Evolutionary conservation across 164 flowering plant genomes (phyloP).

Genomic region (Paratinospora sagittata): DNA sequence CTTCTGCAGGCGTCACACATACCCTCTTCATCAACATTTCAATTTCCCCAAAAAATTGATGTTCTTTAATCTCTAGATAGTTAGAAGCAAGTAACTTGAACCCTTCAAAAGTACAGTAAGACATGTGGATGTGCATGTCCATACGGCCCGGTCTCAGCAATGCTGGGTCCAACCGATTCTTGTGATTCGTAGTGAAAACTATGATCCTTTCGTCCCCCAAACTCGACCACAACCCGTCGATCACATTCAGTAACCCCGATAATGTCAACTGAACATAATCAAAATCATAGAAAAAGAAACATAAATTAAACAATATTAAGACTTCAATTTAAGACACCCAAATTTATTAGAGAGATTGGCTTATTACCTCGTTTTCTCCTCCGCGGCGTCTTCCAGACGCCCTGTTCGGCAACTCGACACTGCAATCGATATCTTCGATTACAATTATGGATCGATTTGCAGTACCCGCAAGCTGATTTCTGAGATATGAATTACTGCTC

Average conservation of each 20-base stretch:
- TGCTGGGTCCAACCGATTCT: conserved; percentile 56
- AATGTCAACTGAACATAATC: conserved; percentile 2
- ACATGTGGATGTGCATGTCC: conserved; percentile 12
- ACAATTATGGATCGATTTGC: conserved; percentile 48
- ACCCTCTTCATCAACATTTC: conserved; percentile 19
- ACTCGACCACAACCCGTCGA: conserved; percentile 38
- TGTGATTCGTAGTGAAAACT: conserved; percentile 10
- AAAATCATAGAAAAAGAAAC: not conserved
- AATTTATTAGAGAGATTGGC: too few species aligned
- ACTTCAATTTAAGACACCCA: not conserved
- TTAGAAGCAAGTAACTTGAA: conserved; percentile 14
- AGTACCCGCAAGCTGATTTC: conserved; percentile 39
- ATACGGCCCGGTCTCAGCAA: conserved; percentile 3
- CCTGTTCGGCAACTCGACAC: not conserved
- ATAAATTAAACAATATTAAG: not conserved
- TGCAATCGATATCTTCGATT: conserved; percentile 60
- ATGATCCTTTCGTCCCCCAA: conserved; percentile 11
- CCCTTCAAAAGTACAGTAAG: conserved; percentile 12
- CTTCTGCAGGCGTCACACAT: conserved; percentile 51
- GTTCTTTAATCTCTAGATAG: conserved; percentile 13
- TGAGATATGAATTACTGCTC: conserved; percentile 40
- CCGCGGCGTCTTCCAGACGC: not conserved
- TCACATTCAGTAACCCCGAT: conserved; percentile 24
- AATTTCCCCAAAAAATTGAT: conserved; percentile 10
- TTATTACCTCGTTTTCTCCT: not conserved